These are phyloP conservation scores for Prunus mira DNA, from an alignment of 306 rosid genomes.

Conservation along the genomic window DNA sequence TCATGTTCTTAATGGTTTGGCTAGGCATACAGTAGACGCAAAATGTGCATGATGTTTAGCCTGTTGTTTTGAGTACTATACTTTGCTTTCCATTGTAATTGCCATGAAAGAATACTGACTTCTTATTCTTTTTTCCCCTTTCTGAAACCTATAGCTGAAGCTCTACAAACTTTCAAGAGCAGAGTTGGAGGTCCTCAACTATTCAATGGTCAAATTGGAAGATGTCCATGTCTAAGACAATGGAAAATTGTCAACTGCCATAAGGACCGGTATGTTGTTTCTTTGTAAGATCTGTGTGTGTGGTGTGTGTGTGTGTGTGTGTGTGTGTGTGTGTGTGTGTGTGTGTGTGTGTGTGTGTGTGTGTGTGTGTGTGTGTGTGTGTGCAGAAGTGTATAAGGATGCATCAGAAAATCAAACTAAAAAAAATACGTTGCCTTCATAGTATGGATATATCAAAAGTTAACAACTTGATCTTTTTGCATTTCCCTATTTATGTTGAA, in stretches of 20 bases:
- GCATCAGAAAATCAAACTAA: neutral
- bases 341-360: neutral
- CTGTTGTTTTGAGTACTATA: neutral
- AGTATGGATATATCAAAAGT: neutral
- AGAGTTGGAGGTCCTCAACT: conserved; percentile 24
- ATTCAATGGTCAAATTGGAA: conserved; percentile 21
- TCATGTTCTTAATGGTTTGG: neutral
- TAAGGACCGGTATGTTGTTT: conserved; percentile 43
- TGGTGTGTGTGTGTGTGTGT: no score
- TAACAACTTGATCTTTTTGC: neutral
- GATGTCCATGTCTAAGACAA: conserved; percentile 43
- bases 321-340: no score
- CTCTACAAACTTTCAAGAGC: conserved; percentile 37
- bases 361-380: neutral
- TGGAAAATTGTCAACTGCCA: conserved; percentile 39
- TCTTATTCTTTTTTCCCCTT: neutral
- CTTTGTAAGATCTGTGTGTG: conserved; percentile 46
- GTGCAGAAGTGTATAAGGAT: neutral
- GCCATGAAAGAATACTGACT: neutral
- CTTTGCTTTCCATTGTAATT: neutral
- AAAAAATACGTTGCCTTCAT: neutral
- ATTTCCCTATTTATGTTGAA: neutral
- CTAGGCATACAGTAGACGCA: neutral
- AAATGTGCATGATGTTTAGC: neutral
- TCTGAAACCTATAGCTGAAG: conserved; percentile 46